Conservation (phyloP, 1,284 basidiomycete genomes). For the Lignosus rhinocerotis region DNA sequence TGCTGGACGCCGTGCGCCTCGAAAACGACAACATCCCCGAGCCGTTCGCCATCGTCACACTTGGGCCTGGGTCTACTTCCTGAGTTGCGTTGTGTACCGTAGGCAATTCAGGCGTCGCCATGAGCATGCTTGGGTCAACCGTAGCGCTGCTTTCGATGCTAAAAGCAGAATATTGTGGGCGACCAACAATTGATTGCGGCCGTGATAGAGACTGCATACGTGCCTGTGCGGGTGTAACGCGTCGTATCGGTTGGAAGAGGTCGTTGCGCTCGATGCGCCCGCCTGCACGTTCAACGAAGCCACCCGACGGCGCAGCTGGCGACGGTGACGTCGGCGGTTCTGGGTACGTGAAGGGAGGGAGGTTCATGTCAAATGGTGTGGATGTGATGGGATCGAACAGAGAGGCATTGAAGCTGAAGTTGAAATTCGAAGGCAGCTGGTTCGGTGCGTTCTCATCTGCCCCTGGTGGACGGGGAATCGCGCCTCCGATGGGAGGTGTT, state of each 20-base stretch:
- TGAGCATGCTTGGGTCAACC: constrained; percentile 24
- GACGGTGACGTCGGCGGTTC: constrained; percentile 73
- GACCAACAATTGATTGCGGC: constrained; percentile 10
- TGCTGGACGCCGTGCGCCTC: constrained; percentile 25
- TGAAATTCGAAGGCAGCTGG: constrained; percentile 34
- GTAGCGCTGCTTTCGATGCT: constrained; percentile 11
- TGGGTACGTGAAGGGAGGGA: constrained; percentile 58
- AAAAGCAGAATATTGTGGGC: constrained; percentile 5
- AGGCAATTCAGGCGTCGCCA: constrained; percentile 19
- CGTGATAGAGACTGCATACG: constrained; percentile 10
- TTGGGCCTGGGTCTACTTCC: constrained; percentile 4
- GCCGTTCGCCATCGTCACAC: neutral
- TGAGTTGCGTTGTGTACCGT: constrained; percentile 20
- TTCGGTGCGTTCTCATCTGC: constrained; percentile 47
- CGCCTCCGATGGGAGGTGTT: constrained; percentile 25
- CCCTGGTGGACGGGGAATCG: constrained; percentile 38
- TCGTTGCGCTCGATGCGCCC: constrained; percentile 33
- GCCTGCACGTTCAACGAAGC: constrained; percentile 32
- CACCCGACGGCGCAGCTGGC: constrained; percentile 39
- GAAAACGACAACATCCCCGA: neutral
- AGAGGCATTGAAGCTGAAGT: constrained; percentile 46
- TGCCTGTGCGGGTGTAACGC: constrained; percentile 15
- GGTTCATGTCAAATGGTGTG: constrained; percentile 41
- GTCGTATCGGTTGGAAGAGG: constrained; percentile 31
- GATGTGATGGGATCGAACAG: constrained; percentile 48